Percentiles rank a stretch among this genome's conserved stretches.
Evolutionary conservation across 116 monocot genomes (phyloP).

Genomic region (Zostera marina): DNA sequence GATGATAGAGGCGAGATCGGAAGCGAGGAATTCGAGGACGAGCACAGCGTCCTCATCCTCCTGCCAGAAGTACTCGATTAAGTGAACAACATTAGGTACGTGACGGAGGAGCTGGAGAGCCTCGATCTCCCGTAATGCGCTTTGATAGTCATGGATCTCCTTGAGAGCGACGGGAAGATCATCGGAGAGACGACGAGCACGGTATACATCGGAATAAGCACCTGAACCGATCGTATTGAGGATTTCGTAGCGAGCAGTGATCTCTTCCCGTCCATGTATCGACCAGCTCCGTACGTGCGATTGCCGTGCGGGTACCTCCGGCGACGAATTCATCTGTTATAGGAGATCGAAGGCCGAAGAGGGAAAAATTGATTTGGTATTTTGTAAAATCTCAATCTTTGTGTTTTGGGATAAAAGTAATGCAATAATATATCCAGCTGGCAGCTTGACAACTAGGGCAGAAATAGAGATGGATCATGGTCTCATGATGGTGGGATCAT

Average conservation of each 20-base stretch:
- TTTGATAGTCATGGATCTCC: conserved; percentile 83
- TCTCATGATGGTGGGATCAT: too few relatives aligned
- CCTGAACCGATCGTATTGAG: conserved; percentile 69
- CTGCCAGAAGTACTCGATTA: conserved; percentile 68
- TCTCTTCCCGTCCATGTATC: conserved; percentile 78
- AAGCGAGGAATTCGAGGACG: conserved; percentile 64
- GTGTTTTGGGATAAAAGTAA: too few relatives aligned
- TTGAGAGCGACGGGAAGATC: conserved; percentile 60
- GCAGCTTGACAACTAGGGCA: too few relatives aligned
- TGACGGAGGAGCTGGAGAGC: conserved; percentile 42
- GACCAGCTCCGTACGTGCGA: conserved; percentile 55
- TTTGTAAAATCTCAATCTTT: too few relatives aligned
- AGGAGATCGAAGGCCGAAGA: not conserved
- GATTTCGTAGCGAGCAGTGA: conserved; percentile 65
- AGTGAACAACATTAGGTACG: conserved; percentile 44
- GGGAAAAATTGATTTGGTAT: not conserved
- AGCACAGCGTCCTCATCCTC: conserved; percentile 76
- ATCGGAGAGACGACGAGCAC: conserved; percentile 56
- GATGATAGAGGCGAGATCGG: conserved; percentile 54
- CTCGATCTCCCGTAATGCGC: conserved; percentile 72
- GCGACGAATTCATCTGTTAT: not conserved
- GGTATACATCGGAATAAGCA: conserved; percentile 90
- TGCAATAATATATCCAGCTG: too few relatives aligned
- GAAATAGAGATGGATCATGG: too few relatives aligned
- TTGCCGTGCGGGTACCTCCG: not conserved